These are phyloP conservation scores for Sanghuangporus baumii DNA, from an alignment of 1,284 basidiomycete genomes.

Conservation along the genomic window DNA sequence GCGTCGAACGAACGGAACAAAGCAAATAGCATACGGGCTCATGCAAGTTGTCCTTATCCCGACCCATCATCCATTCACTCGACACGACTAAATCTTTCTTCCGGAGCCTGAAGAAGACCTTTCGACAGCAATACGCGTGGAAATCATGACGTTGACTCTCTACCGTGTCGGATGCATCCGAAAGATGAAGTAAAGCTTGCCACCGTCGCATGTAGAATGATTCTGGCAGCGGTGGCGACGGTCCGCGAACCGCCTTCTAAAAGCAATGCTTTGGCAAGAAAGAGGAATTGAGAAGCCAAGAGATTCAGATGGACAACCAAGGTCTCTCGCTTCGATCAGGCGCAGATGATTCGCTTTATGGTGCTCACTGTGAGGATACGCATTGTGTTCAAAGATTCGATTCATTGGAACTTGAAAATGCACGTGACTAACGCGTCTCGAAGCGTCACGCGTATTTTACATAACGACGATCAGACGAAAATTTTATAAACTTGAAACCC, in stretches of 20 bases:
- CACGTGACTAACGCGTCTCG: background rate
- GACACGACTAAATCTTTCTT: background rate
- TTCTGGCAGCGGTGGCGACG: background rate
- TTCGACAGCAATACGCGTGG: background rate
- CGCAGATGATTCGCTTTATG: too few species aligned
- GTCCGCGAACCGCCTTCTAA: background rate
- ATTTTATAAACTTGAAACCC: too few species aligned
- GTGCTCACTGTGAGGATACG: background rate
- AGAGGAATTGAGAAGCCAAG: too few species aligned
- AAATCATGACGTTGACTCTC: background rate
- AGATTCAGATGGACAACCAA: too few species aligned
- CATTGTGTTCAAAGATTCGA: background rate
- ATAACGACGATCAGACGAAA: background rate
- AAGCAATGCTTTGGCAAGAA: too few species aligned
- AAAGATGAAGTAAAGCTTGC: background rate
- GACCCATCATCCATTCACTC: background rate
- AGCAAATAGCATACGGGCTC: background rate
- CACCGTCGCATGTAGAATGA: background rate
- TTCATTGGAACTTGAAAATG: background rate
- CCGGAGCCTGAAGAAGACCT: background rate
- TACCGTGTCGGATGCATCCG: background rate
- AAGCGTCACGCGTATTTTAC: background rate
- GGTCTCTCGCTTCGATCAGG: too few species aligned
- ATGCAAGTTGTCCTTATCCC: background rate
- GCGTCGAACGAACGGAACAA: background rate